phyloP scores from a whole-genome alignment of 2,329 filamentous ascomycete species.

The Fusarium sarcochroum region DNA sequence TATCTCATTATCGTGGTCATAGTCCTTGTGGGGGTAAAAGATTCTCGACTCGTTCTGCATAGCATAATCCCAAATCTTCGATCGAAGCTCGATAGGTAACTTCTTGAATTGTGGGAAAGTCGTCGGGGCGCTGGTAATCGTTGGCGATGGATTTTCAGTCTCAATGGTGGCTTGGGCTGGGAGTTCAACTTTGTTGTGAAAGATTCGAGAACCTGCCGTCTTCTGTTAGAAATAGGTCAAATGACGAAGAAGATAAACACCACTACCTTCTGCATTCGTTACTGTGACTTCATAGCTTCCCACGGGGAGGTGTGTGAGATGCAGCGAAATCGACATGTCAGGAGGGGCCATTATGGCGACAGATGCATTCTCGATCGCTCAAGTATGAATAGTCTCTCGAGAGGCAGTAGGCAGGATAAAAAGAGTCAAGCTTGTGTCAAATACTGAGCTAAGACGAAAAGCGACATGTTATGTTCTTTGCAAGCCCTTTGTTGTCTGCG shows the following conservation, averaged over 20 bases:
- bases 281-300: background rate
- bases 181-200: background rate
- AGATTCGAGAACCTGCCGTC: background rate
- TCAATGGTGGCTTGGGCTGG: no score
- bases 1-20: no score
- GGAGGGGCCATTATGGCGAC: background rate
- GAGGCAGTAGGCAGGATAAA: background rate
- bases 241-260: background rate
- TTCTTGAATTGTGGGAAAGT: background rate
- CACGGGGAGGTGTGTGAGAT: background rate
- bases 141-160: no score
- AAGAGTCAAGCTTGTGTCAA: background rate
- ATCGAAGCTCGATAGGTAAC: slow-evolving; percentile 4
- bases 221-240: background rate
- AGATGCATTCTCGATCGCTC: background rate
- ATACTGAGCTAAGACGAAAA: background rate
- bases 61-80: background rate
- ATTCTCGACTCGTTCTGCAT: background rate
- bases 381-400: background rate
- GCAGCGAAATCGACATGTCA: background rate
- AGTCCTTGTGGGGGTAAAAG: background rate
- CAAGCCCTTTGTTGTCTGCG: background rate
- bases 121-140: background rate
- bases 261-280: background rate
- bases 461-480: background rate